These are phyloP conservation scores for Hydnum rufescens DNA, from an alignment of 768 basidiomycete species.

Conservation along the genomic window DNA sequence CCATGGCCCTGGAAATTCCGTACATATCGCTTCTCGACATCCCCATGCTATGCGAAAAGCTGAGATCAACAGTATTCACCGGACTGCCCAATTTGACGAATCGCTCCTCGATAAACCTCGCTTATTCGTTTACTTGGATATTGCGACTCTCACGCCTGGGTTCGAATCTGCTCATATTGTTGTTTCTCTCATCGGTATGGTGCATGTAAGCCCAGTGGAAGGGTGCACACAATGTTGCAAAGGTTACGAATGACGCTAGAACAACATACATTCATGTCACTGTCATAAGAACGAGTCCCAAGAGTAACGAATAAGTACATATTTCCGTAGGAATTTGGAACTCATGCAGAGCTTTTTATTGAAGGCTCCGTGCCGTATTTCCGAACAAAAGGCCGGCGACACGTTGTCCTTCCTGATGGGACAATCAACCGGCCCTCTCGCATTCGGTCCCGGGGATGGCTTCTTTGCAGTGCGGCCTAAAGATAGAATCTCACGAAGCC, in stretches of 20 bases:
- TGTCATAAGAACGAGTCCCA: slow-evolving; percentile 50
- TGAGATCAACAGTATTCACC: neutral
- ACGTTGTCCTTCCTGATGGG: slow-evolving; percentile 31
- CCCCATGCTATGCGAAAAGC: neutral
- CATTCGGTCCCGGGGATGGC: slow-evolving; percentile 55
- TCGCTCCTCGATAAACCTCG: neutral
- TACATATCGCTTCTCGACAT: neutral
- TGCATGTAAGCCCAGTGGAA: slow-evolving; percentile 45
- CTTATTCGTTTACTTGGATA: neutral
- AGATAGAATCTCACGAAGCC: no score
- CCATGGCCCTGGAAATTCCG: neutral
- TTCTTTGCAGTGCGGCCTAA: slow-evolving; percentile 43
- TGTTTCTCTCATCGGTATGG: slow-evolving; percentile 48
- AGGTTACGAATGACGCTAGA: slow-evolving; percentile 28
- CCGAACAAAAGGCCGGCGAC: slow-evolving; percentile 33
- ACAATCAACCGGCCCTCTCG: slow-evolving; percentile 54
- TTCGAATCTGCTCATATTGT: slow-evolving; percentile 37
- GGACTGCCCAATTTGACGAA: neutral
- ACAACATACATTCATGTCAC: slow-evolving; percentile 48
- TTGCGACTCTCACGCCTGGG: slow-evolving; percentile 14
- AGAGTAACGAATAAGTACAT: slow-evolving; percentile 18
- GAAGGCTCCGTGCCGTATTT: slow-evolving; percentile 29
- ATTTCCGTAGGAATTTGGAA: neutral
- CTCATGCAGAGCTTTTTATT: neutral
- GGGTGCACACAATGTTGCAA: slow-evolving; percentile 48